Conservation (phyloP, 163 green algal species). For the Prototheca stagnorum region DNA sequence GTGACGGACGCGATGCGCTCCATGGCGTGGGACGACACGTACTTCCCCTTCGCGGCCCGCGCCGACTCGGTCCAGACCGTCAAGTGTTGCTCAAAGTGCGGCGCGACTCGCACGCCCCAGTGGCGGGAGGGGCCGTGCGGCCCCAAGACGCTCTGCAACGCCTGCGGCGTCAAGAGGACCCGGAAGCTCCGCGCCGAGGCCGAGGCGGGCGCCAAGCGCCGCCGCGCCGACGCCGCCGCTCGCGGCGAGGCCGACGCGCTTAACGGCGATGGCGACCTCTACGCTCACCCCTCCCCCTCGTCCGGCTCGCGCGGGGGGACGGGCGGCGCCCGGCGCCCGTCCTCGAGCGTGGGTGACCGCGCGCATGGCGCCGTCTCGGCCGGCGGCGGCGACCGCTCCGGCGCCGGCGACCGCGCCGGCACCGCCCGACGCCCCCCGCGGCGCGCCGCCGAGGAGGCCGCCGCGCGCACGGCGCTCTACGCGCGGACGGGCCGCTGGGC, state of each 20-base stretch:
- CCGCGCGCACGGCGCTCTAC: conserved; percentile 11
- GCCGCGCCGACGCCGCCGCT: neutral
- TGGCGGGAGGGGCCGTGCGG: conserved; percentile 37
- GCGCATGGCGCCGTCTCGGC: neutral
- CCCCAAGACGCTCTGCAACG: conserved; percentile 50
- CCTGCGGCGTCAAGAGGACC: conserved; percentile 43
- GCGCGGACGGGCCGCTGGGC: conserved; percentile 10
- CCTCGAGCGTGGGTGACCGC: too few relatives aligned
- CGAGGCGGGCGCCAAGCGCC: conserved; percentile 19
- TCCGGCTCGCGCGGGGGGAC: too few relatives aligned
- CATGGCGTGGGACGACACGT: neutral
- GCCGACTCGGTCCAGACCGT: neutral
- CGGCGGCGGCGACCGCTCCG: neutral
- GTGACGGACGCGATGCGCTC: neutral
- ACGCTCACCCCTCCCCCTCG: neutral
- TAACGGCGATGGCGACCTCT: neutral
- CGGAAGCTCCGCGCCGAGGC: conserved; percentile 19
- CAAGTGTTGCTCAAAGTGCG: conserved; percentile 40
- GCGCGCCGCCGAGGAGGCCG: conserved; percentile 20
- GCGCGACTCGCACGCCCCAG: conserved; percentile 34
- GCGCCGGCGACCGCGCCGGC: neutral
- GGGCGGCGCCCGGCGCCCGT: too few relatives aligned
- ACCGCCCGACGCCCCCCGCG: neutral
- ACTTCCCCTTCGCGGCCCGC: neutral
- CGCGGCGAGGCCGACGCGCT: neutral